Evolutionary conservation across 2,329 filamentous ascomycete genomes (phyloP), one percentile per base, ranked within the genome.

Genomic region (Curvularia hawaiiensis): DNA sequence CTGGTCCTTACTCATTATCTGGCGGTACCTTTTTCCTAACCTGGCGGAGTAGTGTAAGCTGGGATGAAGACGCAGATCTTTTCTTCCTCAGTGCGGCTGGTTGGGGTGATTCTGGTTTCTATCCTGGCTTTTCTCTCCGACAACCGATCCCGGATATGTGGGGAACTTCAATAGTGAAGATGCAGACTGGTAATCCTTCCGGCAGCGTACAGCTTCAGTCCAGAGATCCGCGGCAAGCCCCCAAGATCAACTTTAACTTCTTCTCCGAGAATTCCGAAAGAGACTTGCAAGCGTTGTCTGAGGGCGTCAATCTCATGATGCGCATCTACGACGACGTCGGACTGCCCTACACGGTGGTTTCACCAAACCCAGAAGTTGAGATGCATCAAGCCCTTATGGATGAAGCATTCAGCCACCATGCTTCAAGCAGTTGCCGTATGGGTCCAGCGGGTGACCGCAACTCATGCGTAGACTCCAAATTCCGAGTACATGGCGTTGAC

Each of bases 171-270:
- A 39, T 45, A 43, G 40, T 35, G 16, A 43, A 52, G n/a, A 52
- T 46, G 40, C 43, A 52, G n/a, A 20, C 41, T n/a, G 41, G 31
- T 14, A 52, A 43, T 24, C 12, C 43, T 30, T 30, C 43, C 16
- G 89, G 89, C 12, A 82, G 80, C 1, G 85, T 91, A 6, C 80
- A 75, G 10, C 82, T 91, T 7, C 78, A 77, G 10, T 86, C 84
- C 0, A 73, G 82, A 0, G 82, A 90, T 67, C 87, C 88, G 1
- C 82, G 83, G 0, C 87, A 89, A 55, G 76, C 79, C 1, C 88
- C 88, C 0, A 69, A 81, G 11, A 88, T 91, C 64, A 67, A 71
- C 18, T 60, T 73, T 41, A 65, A 71, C 52, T 72, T 67, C 61
- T 73, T 73, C 67, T 69, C 73, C 35, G 75, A 72, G 18, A 78